phyloP scores from a whole-genome alignment of 2,329 filamentous ascomycete genomes.

The Dactylella cylindrospora region DNA sequence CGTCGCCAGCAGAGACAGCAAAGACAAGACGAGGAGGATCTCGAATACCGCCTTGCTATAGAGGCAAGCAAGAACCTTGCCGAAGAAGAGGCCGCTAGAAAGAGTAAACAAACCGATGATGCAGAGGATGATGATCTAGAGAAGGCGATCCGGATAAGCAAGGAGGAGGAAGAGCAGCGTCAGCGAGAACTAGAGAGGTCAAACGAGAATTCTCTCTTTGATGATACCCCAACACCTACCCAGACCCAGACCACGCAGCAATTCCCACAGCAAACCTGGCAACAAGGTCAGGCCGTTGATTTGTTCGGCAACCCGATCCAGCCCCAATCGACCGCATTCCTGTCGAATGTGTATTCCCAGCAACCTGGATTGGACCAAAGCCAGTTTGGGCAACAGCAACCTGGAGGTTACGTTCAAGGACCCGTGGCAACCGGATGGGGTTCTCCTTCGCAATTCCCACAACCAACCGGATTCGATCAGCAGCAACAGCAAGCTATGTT shows the following conservation, averaged over 20 bases:
- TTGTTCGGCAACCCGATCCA: conserved; percentile 94
- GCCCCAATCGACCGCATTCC: conserved; percentile 67
- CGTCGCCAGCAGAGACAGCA: conserved; percentile 57
- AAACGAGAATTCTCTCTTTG: conserved; percentile 85
- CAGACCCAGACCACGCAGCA: conserved; percentile 63
- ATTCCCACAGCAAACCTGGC: conserved; percentile 67
- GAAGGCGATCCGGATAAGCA: conserved; percentile 92
- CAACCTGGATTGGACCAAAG: conserved; percentile 70
- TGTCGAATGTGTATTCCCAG: conserved; percentile 71
- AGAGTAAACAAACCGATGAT: conserved; percentile 64
- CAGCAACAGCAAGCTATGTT: conserved; percentile 50
- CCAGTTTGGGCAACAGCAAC: conserved; percentile 53
- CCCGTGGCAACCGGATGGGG: conserved; percentile 38
- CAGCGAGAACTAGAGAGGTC: conserved; percentile 81
- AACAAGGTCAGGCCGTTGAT: conserved; percentile 93
- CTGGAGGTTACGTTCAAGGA: conserved; percentile 34
- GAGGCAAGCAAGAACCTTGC: conserved; percentile 95
- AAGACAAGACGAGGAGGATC: conserved; percentile 75
- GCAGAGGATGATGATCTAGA: conserved; percentile 81
- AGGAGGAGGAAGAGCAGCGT: conserved; percentile 83
- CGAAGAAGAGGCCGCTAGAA: conserved; percentile 76
- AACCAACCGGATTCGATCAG: conserved; percentile 55
- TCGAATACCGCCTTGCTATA: conserved; percentile 85
- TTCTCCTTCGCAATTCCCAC: conserved; percentile 44
- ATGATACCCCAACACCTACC: conserved; percentile 67